Evolutionary conservation across 2,329 filamentous ascomycete species (phyloP), one percentile per base, ranked within the genome.

Genomic region (Cladophialophora bantiana): DNA sequence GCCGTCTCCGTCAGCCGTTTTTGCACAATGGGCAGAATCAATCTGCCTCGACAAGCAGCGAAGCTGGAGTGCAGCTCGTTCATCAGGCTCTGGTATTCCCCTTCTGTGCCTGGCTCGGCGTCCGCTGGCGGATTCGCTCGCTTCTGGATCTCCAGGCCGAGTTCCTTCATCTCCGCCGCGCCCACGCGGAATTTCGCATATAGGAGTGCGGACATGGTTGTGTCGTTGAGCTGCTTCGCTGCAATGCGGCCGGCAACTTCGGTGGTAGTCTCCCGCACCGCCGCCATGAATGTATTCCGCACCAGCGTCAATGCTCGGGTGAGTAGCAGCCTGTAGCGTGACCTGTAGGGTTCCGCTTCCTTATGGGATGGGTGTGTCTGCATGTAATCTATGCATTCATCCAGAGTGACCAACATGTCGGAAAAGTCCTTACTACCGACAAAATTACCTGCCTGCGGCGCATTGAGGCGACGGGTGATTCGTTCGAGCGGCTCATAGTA

Each of bases 401-500:
- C 94, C 58, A 99, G 83, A 69, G 93, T 94, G 55, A 87, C 85
- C 57, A 99, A 82, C 84, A 98, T 96, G 61, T 97, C 92, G 1
- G 90, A 89, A 75, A 98, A 97, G 53, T 91, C 90, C 59, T 90
- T 89, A 64, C 90, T 90, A 54, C 94, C 90, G 15, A 97, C 94
- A 63, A 97, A 84, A 65, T 90, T 93, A 57, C 92, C 89, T 20
- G 94, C 94, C 0, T 94, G 93, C 0, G 95, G 94, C 0, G 94
- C 94, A 81, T 98, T 98, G 65, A 99, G 86, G 13, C 93, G 87
- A 63, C 94, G 87, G 0, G 93, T 97, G 67, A 94, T 93, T 55
- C 90, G 93, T 70, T 99, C 95, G 5, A 99, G 85, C 75, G 97
- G 97, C 20, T 91, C 88, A 78, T 99, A 99, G 79, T 96, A 97